These are phyloP conservation scores for Beta vulgaris DNA, from an alignment of 148 eudicot genomes.

Conservation along the genomic window DNA sequence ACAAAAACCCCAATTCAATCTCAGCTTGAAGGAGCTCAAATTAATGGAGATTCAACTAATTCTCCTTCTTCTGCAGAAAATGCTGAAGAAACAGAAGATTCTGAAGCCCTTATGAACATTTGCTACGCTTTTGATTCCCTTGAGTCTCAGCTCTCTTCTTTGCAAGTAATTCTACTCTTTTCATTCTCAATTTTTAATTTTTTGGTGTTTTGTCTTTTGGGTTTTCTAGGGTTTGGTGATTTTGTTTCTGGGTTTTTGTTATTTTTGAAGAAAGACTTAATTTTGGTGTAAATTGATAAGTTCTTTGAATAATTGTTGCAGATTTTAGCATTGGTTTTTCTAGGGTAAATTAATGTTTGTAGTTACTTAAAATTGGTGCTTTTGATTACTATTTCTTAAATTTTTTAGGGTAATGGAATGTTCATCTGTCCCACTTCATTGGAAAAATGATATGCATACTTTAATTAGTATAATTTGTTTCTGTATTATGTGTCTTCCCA, in stretches of 20 bases:
- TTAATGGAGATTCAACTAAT: background rate
- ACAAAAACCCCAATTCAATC: conserved; percentile 9
- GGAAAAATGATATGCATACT: background rate
- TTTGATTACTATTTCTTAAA: too few relatives aligned
- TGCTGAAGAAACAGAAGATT: conserved; percentile 36
- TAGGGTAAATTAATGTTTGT: too few relatives aligned
- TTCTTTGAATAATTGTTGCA: background rate
- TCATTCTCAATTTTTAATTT: background rate
- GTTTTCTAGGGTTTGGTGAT: background rate
- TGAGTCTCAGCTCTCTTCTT: conserved; percentile 68
- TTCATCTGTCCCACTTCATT: too few relatives aligned
- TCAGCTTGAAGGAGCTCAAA: background rate
- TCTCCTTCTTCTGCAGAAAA: conserved; percentile 12
- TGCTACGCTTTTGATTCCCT: conserved; percentile 78
- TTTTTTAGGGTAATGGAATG: too few relatives aligned
- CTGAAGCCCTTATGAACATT: conserved; percentile 64
- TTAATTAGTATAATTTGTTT: background rate
- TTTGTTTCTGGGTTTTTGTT: conserved; percentile 2
- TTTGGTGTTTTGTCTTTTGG: conserved; percentile 19
- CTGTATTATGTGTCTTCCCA: background rate
- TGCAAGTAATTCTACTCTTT: conserved; percentile 48
- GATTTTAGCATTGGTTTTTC: background rate
- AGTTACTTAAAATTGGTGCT: too few relatives aligned
- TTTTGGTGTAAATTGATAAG: background rate
- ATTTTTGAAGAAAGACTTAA: conserved; percentile 9